These are phyloP conservation scores for Trichoderma sp. DNA, from an alignment of 2,329 filamentous ascomycete genomes.

Conservation along the genomic window DNA sequence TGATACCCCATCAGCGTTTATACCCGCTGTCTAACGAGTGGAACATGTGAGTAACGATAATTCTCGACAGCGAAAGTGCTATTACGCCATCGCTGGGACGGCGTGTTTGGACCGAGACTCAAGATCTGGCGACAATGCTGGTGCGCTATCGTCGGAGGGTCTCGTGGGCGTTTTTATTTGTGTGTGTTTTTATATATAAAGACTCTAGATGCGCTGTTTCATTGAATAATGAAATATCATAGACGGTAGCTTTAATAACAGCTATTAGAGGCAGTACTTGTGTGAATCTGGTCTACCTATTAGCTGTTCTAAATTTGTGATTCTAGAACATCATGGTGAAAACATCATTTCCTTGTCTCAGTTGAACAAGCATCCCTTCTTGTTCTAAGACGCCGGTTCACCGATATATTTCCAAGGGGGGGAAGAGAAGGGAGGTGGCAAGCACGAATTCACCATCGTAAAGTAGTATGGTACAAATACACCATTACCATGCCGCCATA, in stretches of 20 bases:
- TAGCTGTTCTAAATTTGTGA: background rate
- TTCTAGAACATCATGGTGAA: background rate
- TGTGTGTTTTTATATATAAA: background rate
- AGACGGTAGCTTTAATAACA: background rate
- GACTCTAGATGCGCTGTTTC: background rate
- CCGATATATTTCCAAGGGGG: background rate
- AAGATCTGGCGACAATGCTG: slow-evolving; percentile 49
- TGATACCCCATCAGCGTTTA: slow-evolving; percentile 48
- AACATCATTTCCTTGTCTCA: background rate
- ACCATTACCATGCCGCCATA: background rate
- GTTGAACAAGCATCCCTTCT: background rate
- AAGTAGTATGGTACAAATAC: background rate
- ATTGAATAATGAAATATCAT: background rate
- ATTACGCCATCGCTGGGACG: slow-evolving; percentile 55
- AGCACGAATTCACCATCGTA: background rate
- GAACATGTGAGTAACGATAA: slow-evolving; percentile 21
- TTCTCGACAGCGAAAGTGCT: slow-evolving; percentile 55
- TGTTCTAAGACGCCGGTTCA: background rate
- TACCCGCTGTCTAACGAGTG: slow-evolving; percentile 44
- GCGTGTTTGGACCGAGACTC: slow-evolving; percentile 49
- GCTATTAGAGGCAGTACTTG: background rate
- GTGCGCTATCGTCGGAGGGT: slow-evolving; percentile 50
- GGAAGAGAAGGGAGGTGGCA: background rate
- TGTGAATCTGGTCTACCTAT: background rate
- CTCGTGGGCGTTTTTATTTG: slow-evolving; percentile 44